Evolutionary conservation across 371 early-diverging fungal genomes (phyloP), one percentile per base, ranked within the genome.

Genomic region (Coemansia sp.): DNA sequence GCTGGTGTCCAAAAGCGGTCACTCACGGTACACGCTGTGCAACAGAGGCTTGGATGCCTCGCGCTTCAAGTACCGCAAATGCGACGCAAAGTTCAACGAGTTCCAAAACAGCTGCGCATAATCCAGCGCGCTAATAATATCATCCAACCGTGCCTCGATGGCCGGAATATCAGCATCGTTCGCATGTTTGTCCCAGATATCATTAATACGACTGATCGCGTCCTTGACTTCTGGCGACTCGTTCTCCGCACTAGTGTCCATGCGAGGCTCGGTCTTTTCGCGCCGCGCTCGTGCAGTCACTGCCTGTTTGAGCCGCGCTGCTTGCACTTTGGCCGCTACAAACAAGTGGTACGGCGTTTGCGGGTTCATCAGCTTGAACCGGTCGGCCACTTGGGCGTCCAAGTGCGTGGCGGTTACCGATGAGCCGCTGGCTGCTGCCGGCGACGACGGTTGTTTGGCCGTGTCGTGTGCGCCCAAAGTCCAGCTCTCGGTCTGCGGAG

Each of bases 261-360:
- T 14, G 5, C 44, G 8, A 0, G 44, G 44, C 44, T 26, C 52
- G 18, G 33, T 26, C 30, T 47, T 40, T 26, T 5, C 47, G 40
- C 28, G 3, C 26, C 62, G 54, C 7, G 68, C 58, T 37, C 50
- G 55, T 3, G 71, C 59, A n/a, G 73, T 77, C 12, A 74, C 73
- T 0, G 68, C 66, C 47, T 72, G 73, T 37, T 78, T 78, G 14
- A 78, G 66, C 0, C 75, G 51, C 0, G 78, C 75, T 1, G 78
- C 75, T 52, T 73, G 78, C 33, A 78, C 78, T 14, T 78, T 78
- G 7, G 75, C 78, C 1, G 78, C 78, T 1, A 78, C 65, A 65
- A 78, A 78, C 56, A 78, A 16, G 23, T 78, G 74, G 54, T 78
- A 78, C 9, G 78, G 74, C 14, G 78, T 78, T 64, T 78, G 78